Evolutionary conservation across 176 grass and related monocot genomes (phyloP).

Genomic region (Triticum dicoccoides): DNA sequence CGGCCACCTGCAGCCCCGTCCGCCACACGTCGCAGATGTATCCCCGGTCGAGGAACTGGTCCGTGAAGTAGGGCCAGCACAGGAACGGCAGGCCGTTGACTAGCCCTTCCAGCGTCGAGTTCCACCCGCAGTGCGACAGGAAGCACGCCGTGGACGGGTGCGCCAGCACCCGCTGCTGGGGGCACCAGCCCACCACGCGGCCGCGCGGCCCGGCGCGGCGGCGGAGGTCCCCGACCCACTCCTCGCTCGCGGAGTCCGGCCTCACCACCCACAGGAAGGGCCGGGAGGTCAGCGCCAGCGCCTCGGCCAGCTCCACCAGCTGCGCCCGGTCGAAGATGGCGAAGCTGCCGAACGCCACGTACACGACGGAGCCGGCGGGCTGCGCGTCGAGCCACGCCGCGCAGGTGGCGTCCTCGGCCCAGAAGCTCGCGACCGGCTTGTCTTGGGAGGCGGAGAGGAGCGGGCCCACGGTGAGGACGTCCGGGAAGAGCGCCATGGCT

Average conservation of each 20-base stretch:
- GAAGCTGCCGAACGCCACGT: constrained; percentile 72
- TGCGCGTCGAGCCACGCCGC: constrained; percentile 49
- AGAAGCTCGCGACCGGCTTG: constrained; percentile 45
- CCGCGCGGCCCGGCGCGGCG: constrained; percentile 33
- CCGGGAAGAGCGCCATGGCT: constrained; percentile 27
- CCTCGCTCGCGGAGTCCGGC: constrained; percentile 25
- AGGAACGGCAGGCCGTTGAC: constrained; percentile 44
- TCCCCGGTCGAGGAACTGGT: constrained; percentile 53
- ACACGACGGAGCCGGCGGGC: constrained; percentile 52
- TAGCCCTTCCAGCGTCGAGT: constrained; percentile 49
- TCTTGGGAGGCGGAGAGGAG: neutral
- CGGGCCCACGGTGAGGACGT: constrained; percentile 45
- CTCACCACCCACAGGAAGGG: constrained; percentile 67
- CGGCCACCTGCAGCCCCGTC: constrained; percentile 39
- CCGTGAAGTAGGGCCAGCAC: constrained; percentile 57
- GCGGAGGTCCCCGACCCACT: constrained; percentile 10
- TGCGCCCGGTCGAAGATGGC: constrained; percentile 39
- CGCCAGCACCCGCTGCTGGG: constrained; percentile 59
- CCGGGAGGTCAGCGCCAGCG: constrained; percentile 40
- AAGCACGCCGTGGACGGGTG: constrained; percentile 35
- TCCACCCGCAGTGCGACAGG: constrained; percentile 62
- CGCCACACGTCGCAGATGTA: constrained; percentile 68
- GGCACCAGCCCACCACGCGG: constrained; percentile 58
- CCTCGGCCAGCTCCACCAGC: constrained; percentile 58
- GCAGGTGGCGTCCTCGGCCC: constrained; percentile 42